phyloP scores from a whole-genome alignment of 352 stramenopile species.

The Phytophthora lateralis region DNA sequence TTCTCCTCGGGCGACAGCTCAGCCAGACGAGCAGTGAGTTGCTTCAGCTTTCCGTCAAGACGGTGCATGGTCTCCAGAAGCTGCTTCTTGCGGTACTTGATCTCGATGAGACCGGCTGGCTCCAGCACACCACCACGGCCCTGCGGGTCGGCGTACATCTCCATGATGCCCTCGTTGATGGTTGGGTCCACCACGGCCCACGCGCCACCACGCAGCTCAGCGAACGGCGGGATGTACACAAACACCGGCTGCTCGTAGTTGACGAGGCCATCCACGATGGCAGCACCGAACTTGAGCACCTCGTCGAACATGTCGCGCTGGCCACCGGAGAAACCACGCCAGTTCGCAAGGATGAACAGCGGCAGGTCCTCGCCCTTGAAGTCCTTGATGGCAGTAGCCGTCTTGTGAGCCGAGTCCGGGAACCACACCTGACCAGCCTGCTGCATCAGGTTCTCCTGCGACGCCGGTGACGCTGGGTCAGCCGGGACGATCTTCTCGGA shows the following conservation, averaged over 20 bases:
- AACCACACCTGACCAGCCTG: constrained; percentile 99
- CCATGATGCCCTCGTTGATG: constrained; percentile 99
- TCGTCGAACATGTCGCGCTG: constrained; percentile 99
- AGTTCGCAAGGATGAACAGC: constrained; percentile 99
- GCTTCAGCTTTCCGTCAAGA: constrained; percentile 93
- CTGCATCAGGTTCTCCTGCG: constrained; percentile 96
- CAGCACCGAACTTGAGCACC: constrained; percentile 99
- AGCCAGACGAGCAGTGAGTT: constrained; percentile 79
- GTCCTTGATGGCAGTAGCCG: constrained; percentile 99
- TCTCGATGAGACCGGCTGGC: constrained; percentile 96
- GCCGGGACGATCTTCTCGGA: constrained; percentile 97
- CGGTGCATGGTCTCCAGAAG: constrained; percentile 96
- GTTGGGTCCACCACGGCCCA: constrained; percentile 99
- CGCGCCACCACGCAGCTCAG: constrained; percentile 97
- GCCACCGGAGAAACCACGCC: constrained; percentile 99
- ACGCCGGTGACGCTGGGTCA: constrained; percentile 96
- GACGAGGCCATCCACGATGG: constrained; percentile 99
- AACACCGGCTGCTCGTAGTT: constrained; percentile 99
- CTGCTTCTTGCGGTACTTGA: constrained; percentile 99
- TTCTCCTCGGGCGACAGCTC: constrained; percentile 54
- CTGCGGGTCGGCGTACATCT: constrained; percentile 98
- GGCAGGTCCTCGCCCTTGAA: constrained; percentile 99
- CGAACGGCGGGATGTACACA: constrained; percentile 99
- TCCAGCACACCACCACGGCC: constrained; percentile 98
- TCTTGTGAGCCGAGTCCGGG: constrained; percentile 99